phyloP scores from a whole-genome alignment of 129 eudicot species.

The Artemisia annua region DNA sequence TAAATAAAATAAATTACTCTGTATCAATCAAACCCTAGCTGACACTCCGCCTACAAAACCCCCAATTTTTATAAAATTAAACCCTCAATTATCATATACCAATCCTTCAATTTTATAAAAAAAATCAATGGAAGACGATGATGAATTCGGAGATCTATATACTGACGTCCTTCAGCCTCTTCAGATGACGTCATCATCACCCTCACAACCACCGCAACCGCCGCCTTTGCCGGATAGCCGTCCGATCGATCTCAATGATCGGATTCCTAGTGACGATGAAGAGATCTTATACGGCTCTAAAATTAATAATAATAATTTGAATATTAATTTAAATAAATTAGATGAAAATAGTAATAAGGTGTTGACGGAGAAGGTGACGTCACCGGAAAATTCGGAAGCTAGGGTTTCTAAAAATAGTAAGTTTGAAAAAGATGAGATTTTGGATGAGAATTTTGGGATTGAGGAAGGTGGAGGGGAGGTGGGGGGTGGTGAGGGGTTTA shows the following conservation, averaged over 20 bases:
- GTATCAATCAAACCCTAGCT: too few species aligned
- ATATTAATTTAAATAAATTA: conserved; percentile 20
- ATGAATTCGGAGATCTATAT: conserved; percentile 98
- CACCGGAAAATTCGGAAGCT: conserved; percentile 29
- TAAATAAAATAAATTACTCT: too few species aligned
- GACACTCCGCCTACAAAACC: too few species aligned
- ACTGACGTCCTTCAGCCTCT: conserved; percentile 79
- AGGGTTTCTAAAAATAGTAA: conserved; percentile 55
- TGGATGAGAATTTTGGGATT: conserved; percentile 37
- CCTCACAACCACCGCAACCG: neutral
- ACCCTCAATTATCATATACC: too few species aligned
- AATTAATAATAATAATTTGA: conserved; percentile 11
- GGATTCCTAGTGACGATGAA: conserved; percentile 52
- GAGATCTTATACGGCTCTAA: conserved; percentile 48
- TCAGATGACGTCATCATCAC: conserved; percentile 33
- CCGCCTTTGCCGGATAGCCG: too few species aligned
- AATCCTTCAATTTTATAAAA: too few species aligned
- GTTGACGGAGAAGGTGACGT: too few species aligned
- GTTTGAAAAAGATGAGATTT: conserved; percentile 43
- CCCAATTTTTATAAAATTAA: too few species aligned
- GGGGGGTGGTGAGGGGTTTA: too few species aligned
- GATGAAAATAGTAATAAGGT: conserved; percentile 31
- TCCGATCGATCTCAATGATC: conserved; percentile 64
- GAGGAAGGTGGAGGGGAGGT: too few species aligned
- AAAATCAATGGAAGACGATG: conserved; percentile 80